Evolutionary conservation across 2,329 filamentous ascomycete species (phyloP).

Genomic region (Fusarium albidum): DNA sequence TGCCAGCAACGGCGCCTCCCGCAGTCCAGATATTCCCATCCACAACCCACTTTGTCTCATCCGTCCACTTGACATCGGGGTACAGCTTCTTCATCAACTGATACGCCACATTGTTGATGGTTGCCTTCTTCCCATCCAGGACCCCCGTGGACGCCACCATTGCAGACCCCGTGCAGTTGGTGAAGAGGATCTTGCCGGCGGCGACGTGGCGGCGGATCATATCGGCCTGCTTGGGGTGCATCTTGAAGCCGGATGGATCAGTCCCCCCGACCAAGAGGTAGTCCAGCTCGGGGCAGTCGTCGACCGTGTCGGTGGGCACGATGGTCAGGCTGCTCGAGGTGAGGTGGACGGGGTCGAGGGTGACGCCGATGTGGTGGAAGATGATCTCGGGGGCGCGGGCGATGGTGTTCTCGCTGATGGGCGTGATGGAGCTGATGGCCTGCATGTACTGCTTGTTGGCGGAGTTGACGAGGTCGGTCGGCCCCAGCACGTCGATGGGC

Average conservation of each 20-base stretch:
- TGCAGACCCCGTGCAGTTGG: constrained; percentile 48
- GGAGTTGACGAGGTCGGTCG: constrained; percentile 43
- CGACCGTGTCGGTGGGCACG: constrained; percentile 42
- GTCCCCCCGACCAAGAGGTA: constrained; percentile 48
- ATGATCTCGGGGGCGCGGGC: constrained; percentile 40
- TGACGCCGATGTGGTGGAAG: constrained; percentile 48
- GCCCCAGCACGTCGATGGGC: constrained; percentile 44
- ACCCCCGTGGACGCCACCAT: constrained; percentile 46
- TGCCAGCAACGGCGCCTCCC: constrained; percentile 54
- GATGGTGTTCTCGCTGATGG: constrained; percentile 31
- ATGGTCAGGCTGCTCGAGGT: constrained; percentile 25
- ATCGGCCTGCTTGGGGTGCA: constrained; percentile 41
- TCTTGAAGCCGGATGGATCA: constrained; percentile 35
- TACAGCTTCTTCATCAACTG: constrained; percentile 41
- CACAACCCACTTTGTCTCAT: constrained; percentile 53
- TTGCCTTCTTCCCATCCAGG: constrained; percentile 53
- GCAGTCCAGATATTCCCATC: constrained; percentile 58
- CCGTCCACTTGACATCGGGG: constrained; percentile 54
- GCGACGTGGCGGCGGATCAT: constrained; percentile 47
- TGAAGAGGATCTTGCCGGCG: constrained; percentile 46
- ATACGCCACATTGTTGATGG: constrained; percentile 49
- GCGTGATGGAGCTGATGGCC: constrained; percentile 9
- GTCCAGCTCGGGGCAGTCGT: constrained; percentile 48
- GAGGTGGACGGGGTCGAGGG: constrained; percentile 38
- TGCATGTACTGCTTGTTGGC: constrained; percentile 30